Evolutionary conservation across 352 stramenopile genomes (phyloP), one percentile per base, ranked within the genome.

Genomic region (Pythium periplocum): DNA sequence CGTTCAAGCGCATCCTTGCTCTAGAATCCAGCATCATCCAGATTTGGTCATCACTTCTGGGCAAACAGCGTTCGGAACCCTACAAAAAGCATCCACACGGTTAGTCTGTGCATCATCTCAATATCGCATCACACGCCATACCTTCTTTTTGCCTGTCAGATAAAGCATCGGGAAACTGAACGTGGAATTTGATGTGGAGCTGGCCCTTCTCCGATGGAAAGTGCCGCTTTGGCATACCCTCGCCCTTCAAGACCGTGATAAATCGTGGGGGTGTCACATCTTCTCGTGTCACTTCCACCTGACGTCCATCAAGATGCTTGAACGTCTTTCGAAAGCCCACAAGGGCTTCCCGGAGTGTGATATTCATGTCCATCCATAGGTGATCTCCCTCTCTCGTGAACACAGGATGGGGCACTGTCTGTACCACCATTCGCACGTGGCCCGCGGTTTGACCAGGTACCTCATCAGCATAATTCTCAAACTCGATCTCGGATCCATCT

Each of bases 151-250:
- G 93, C 43, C 87, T 68, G 4, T 86, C 65, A 4, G 80, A 89
- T 45, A 99, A 79, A 26, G 71, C 59, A 45, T 96, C 83, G 6
- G 96, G 96, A 68, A 98, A 98, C 56, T 90, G 64, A 3, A 99
- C 93, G 54, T 98, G 87, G 72, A 98, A 98, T 36, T 96, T 98
- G 55, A 98, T 91, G 68, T 96, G 96, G 48, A 99, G 66, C 61
- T 97, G 73, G 12, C 95, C 73, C 36, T 56, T 74, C 58, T 96
- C 79, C 12, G 83, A 95, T 26, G 89, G 69, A 17, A 88, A 84
- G 66, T 97, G 90, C 48, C 95, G 73, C 59, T 97, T 83, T 11
- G 96, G 95, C 95, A 99, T 98, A 48, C 96, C 96, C 66, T 99
- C 96, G 50, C 83, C 75, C n/a, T 72, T 64, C 17, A 98, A 60